Evolutionary conservation across 2,329 filamentous ascomycete species (phyloP).

Genomic region (Penicillium sp.): DNA sequence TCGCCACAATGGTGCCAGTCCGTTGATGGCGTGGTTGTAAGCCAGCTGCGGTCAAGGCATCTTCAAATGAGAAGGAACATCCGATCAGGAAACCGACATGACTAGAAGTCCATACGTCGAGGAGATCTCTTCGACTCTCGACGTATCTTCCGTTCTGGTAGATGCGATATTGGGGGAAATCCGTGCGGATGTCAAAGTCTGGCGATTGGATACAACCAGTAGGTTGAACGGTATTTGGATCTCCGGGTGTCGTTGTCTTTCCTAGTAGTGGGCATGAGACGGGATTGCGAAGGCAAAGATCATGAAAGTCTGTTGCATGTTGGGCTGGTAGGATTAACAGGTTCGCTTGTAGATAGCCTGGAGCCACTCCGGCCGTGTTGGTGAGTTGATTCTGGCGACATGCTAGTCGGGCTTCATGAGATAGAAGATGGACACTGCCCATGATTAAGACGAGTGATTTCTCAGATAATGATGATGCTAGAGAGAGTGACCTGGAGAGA

Average conservation of each 20-base stretch:
- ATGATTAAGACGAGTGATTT: constrained; percentile 5
- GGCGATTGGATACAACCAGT: constrained; percentile 30
- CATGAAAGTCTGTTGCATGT: constrained; percentile 64
- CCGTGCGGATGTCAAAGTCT: constrained; percentile 63
- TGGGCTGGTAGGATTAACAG: constrained; percentile 64
- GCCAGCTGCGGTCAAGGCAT: constrained; percentile 58
- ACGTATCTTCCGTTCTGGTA: constrained; percentile 58
- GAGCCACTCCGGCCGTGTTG: constrained; percentile 62
- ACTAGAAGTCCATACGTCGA: constrained; percentile 60
- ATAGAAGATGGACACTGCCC: constrained; percentile 32
- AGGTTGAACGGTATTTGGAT: constrained; percentile 30
- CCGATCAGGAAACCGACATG: constrained; percentile 69
- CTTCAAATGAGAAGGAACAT: constrained; percentile 69
- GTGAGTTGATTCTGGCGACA: constrained; percentile 51
- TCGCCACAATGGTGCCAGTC: constrained; percentile 61
- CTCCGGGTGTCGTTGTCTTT: constrained; percentile 50
- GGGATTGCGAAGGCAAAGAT: constrained; percentile 66
- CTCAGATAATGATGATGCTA: neutral
- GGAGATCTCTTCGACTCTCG: constrained; percentile 52
- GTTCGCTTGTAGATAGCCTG: constrained; percentile 66
- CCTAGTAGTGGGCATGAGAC: constrained; percentile 67
- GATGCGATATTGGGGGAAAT: constrained; percentile 64
- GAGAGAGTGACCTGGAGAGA: neutral
- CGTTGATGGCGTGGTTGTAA: constrained; percentile 59
- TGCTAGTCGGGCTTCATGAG: constrained; percentile 52